Evolutionary conservation across 2,329 filamentous ascomycete species (phyloP), one percentile per base, ranked within the genome.

Genomic region (Stemphylium beticola): DNA sequence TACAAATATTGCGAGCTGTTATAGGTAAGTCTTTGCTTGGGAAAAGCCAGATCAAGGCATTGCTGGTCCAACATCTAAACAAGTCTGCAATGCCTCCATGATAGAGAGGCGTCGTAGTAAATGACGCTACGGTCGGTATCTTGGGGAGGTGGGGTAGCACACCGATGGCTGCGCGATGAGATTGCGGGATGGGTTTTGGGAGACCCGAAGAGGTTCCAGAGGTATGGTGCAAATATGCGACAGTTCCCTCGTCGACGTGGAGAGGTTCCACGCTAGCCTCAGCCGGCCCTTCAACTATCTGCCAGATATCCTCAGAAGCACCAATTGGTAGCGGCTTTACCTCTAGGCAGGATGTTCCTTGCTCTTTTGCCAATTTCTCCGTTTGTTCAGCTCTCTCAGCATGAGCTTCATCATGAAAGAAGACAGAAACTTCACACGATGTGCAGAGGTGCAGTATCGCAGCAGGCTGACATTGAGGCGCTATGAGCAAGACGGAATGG

Each of bases 101-200:
- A 58, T 87, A 89, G 0, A 89, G 76, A 0, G 87, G 86, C 2
- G 86, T 89, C 0, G 85, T 87, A 0, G 85, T 86, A 61, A 88
- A 88, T 0, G 84, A 87, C 0, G 84, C 81, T 2, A 74, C 65
- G 64, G 58, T 8, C 1, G 63, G 64, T 40, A 60, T 61, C 11
- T 52, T 56, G 9, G 64, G 65, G 12, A 87, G 78, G 2, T 70
- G 70, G 7, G 85, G 84, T 0, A 87, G 75, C 0, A 83, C 82
- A 2, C 81, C 82, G 3, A 85, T 79, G 3, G 81, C 83, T 10
- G 78, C 83, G 40, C 77, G 77, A 63, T 88, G 84, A 1, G 77
- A 79, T 54, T 88, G 85, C 0, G 80, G 78, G 1, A 89, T 87
- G 0, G 84, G 83, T 54, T 88, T 88, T 0, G 86, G 86, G 1